Conservation (phyloP, 2,329 filamentous ascomycete genomes). For the Aureobasidium sp. region DNA sequence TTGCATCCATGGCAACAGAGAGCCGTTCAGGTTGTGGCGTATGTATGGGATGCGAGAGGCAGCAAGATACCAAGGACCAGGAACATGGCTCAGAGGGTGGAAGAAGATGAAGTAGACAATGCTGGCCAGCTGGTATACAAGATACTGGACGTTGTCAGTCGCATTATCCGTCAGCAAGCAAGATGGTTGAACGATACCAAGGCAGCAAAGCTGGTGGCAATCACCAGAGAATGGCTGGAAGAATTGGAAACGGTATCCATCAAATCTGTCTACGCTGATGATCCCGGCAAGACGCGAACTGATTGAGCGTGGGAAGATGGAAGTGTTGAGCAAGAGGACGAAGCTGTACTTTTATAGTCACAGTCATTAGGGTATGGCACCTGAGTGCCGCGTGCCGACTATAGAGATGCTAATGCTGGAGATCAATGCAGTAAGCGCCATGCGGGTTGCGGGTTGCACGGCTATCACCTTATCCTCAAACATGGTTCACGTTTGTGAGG, state of each 20-base stretch:
- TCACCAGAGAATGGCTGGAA: background rate
- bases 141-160: slow-evolving; percentile 11
- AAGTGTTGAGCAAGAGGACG: background rate
- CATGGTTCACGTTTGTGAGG: background rate
- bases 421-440: background rate
- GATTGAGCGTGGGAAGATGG: background rate
- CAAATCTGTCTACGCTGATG: background rate
- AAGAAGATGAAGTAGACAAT: slow-evolving; percentile 33
- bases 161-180: background rate
- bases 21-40: slow-evolving; percentile 24
- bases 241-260: background rate
- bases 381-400: background rate
- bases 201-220: slow-evolving; percentile 10
- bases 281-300: background rate
- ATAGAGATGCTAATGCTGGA: background rate
- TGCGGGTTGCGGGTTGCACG: background rate
- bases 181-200: background rate
- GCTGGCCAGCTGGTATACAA: slow-evolving; percentile 9
- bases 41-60: slow-evolving; percentile 29
- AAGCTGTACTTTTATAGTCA: background rate
- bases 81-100: slow-evolving; percentile 34
- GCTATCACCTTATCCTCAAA: background rate
- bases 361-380: background rate
- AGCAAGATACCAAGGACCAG: slow-evolving; percentile 31
- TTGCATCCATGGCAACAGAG: slow-evolving; percentile 11